Evolutionary conservation across 1,139 yeast species (phyloP).

Genomic region (Zygosaccharomyces pseudobailii): DNA sequence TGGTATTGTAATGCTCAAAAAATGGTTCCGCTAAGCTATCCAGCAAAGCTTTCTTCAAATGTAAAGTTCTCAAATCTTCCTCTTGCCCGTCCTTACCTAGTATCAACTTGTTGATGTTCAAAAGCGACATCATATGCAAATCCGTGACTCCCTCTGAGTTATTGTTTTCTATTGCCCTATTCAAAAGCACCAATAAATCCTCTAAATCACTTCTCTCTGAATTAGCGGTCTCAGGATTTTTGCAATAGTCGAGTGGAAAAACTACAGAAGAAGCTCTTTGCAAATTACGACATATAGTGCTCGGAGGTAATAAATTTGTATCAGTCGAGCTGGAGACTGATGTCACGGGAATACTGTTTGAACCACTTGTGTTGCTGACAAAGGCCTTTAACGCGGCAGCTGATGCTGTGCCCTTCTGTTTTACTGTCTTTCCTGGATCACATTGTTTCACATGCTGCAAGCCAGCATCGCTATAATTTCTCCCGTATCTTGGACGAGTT

Average conservation of each 20-base stretch:
- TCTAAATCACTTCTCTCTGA: conserved; percentile 17
- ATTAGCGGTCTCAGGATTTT: not conserved
- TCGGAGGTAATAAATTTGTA: conserved; percentile 1
- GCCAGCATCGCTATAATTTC: conserved; percentile 11
- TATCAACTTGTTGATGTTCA: conserved; percentile 39
- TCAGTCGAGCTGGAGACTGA: conserved; percentile 3
- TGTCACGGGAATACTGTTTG: conserved; percentile 8
- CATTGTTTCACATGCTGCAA: not conserved
- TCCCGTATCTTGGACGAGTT: conserved; percentile 6
- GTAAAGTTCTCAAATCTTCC: conserved; percentile 13
- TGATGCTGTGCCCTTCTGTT: conserved; percentile 43
- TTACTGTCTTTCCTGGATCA: conserved; percentile 5
- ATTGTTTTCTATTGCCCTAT: conserved; percentile 34
- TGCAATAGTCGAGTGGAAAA: conserved; percentile 12
- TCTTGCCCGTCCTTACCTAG: conserved; percentile 38
- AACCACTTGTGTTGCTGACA: conserved; percentile 31
- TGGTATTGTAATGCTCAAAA: conserved; percentile 42
- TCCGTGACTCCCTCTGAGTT: conserved; percentile 34
- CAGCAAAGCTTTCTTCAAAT: conserved; percentile 49
- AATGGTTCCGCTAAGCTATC: conserved; percentile 75
- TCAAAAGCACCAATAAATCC: conserved; percentile 25
- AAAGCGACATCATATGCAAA: conserved; percentile 31
- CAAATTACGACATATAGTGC: conserved; percentile 5
- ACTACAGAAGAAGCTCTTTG: conserved; percentile 18
- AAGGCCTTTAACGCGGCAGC: conserved; percentile 62